Evolutionary conservation across 768 basidiomycete genomes (phyloP), one percentile per base, ranked within the genome.

Genomic region (Vararia minispora): DNA sequence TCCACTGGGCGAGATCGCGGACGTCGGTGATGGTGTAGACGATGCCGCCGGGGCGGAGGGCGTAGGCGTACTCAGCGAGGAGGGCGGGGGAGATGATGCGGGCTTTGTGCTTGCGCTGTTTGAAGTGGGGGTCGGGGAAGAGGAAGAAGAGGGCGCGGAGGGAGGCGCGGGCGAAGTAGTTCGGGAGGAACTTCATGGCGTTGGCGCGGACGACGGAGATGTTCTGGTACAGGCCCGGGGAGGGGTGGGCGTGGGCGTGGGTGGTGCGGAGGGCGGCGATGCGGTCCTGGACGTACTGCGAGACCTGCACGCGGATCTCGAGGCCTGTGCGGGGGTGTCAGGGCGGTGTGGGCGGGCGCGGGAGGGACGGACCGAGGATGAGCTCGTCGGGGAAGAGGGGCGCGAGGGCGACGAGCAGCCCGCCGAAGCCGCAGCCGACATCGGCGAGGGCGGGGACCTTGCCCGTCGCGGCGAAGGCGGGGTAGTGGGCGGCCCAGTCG

Each of bases 81-180:
- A 99, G 71, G n/a, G 94, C 92, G 5, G 90, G 86, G 37, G 92
- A 95, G 55, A 98, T 92, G 56, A 98, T 98, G 54, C 95, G 81
- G 2, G 94, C 94, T 64, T 99, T 99, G 69, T 98, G 94, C 59
- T 99, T 99, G 51, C 92, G 79, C 7, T 75, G 71, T 59, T 99
- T 98, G 74, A 99, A 99, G 58, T 98, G 95, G 0, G 95, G 95
- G 60, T 99, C 95, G 28, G 95, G 95, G 62, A 98, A 99, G 42
- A 98, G 74, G 67, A 99, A 98, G 64, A 99, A 99, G 35, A 99
- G 69, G 33, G 94, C 79, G 14, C 84, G 80, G 26, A 99, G 68
- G 46, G 94, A 94, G 41, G 79, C 79, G 55, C 92, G 91, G 17
- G 70, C 55, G 59, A 99, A 95, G 60, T 90, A 97, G 60, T 98